Conservation (phyloP, 1,139 yeast species). For the Lodderomyces pseudojiufengensis region DNA sequence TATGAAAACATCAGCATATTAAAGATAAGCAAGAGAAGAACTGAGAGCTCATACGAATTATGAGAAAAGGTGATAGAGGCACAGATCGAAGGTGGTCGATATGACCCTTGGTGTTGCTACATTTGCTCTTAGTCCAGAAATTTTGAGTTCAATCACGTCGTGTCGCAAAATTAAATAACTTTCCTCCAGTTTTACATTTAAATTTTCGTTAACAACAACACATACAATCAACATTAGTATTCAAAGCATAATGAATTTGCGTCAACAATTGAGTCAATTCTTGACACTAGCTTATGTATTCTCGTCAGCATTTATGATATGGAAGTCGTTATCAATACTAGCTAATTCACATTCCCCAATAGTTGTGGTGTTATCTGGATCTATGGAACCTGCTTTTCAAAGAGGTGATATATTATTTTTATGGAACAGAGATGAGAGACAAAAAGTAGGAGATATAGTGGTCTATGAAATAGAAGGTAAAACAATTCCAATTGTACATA, state of each 20-base stretch:
- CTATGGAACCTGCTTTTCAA: slow-evolving; percentile 99
- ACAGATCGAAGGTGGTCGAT: no score
- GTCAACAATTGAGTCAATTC: slow-evolving; percentile 51
- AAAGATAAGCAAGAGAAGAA: no score
- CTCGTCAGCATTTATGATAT: slow-evolving; percentile 86
- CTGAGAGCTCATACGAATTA: no score
- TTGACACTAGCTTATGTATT: slow-evolving; percentile 74
- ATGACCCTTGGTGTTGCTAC: no score
- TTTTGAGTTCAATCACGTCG: background rate
- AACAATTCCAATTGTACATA: slow-evolving; percentile 90
- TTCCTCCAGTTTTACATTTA: slow-evolving; percentile 1
- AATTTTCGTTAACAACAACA: background rate
- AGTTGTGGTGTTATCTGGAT: slow-evolving; percentile 94
- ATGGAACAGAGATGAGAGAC: slow-evolving; percentile 74
- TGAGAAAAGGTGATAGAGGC: no score
- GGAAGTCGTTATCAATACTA: slow-evolving; percentile 78
- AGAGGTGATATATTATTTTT: slow-evolving; percentile 91
- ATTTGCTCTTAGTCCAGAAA: no score
- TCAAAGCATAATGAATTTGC: slow-evolving; percentile 40
- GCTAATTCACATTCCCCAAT: slow-evolving; percentile 89
- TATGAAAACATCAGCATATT: no score
- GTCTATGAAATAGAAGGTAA: slow-evolving; percentile 86
- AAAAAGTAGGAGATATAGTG: slow-evolving; percentile 89
- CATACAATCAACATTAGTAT: no score
- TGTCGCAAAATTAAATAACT: background rate